Conservation (phyloP, 306 rosid species). For the Amphicarpaea edgeworthii region DNA sequence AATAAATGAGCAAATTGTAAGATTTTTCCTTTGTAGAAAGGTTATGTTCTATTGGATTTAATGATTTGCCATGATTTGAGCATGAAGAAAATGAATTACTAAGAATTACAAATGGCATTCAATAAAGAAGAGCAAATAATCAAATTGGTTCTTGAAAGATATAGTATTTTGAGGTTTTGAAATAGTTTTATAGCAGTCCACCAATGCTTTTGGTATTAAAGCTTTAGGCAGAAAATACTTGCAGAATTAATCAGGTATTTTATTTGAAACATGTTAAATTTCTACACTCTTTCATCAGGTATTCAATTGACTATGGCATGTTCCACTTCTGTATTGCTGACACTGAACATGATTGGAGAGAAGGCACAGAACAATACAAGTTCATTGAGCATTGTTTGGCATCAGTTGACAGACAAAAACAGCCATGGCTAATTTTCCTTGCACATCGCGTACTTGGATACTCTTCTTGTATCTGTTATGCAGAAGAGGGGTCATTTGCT, state of each 20-base stretch:
- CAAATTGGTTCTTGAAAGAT: not conserved
- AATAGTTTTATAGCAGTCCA: too few relatives aligned
- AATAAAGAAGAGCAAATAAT: not conserved
- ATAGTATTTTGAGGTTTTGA: not conserved
- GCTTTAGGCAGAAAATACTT: too few relatives aligned
- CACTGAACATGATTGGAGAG: slow-evolving; percentile 95
- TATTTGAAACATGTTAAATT: too few relatives aligned
- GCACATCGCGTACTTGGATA: slow-evolving; percentile 95
- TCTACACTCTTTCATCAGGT: slow-evolving; percentile 53
- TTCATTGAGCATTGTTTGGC: slow-evolving; percentile 85
- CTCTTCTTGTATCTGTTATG: slow-evolving; percentile 78
- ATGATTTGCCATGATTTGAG: not conserved
- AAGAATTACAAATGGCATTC: not conserved
- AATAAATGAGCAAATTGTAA: not conserved
- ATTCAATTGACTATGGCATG: slow-evolving; percentile 86
- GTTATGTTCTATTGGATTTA: too few relatives aligned
- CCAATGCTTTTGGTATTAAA: too few relatives aligned
- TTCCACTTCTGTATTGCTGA: slow-evolving; percentile 91
- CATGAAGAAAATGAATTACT: not conserved
- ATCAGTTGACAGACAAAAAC: slow-evolving; percentile 90
- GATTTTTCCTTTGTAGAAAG: not conserved
- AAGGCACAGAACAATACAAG: slow-evolving; percentile 83
- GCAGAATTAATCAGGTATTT: too few relatives aligned
- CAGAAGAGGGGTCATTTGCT: slow-evolving; percentile 85
- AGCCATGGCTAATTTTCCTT: slow-evolving; percentile 89